Conservation (phyloP, 176 grass and related monocot species). For the Thinopyrum elongatum region DNA sequence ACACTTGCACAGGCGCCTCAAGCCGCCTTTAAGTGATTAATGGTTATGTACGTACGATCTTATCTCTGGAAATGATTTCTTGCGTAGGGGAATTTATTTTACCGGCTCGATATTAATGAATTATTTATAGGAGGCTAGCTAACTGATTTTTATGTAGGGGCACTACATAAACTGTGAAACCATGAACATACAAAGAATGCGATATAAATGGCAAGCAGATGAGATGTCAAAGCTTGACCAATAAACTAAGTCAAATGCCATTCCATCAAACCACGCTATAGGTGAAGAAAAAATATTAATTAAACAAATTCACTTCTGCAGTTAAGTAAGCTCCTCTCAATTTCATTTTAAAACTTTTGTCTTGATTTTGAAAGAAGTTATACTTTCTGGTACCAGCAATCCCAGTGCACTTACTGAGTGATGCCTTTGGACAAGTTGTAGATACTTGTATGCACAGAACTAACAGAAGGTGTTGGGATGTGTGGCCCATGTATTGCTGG, state of each 20-base stretch:
- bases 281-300: conserved; percentile 1
- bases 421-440: conserved; percentile 10
- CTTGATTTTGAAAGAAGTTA: background rate
- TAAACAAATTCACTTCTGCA: background rate
- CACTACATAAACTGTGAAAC: background rate
- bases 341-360: background rate
- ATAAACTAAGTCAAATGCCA: background rate
- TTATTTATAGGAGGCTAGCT: background rate
- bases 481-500: too few relatives aligned
- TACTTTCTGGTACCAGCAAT: background rate
- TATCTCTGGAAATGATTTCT: too few relatives aligned
- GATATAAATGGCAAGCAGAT: background rate
- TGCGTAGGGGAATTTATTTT: too few relatives aligned
- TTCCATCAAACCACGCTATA: background rate
- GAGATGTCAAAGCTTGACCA: background rate
- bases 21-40: too few relatives aligned
- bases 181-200: conserved; percentile 4
- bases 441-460: background rate
- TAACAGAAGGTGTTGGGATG: background rate
- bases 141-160: background rate
- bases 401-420: background rate
- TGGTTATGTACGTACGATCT: too few relatives aligned
- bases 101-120: background rate
- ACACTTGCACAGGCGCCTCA: too few relatives aligned
- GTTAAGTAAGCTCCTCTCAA: background rate